Evolutionary conservation across 345 rosid genomes (phyloP), one percentile per base, ranked within the genome.

Genomic region (Physaria fendleri): DNA sequence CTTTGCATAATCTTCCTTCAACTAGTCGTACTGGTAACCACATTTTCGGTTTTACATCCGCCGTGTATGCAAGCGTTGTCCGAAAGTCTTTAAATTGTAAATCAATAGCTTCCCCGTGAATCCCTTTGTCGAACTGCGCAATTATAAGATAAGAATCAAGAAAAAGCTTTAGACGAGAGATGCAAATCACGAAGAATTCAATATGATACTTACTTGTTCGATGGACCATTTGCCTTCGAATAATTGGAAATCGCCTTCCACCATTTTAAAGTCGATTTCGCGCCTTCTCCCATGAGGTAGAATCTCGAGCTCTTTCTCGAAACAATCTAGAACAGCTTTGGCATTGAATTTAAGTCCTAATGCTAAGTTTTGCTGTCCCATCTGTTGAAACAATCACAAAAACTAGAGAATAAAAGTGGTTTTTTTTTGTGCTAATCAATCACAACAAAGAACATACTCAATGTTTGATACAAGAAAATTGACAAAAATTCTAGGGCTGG

Each of bases 171-270:
- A 0, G 18, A 29, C 27, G 38, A 21, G 16, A 22, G 2, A 2
- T 24, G 23, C 14, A 34, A 12, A 17, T 4, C n/a, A 21, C 10
- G 25, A n/a, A 2, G 8, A 12, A 5, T 14, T 49, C 16, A 2
- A 20, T 29, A 24, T 27, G 18, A 25, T 6, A 14, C 11, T 11
- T 66, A 88, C 99, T 87, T 88, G 94, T 69, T 88, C 89, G 38
- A 92, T 81, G 2, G 85, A 81, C 98, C 98, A 92, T 56, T 82
- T 88, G 47, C 98, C 98, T 84, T 88, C 81, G 57, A 84, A 88
- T 16, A 79, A 55, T 24, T 85, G 88, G 56, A 92, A 92, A 75
- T 88, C 98, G 10, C 98, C 98, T 70, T 92, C 95, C 10, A 77
- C 76, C 98, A 92, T 88, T 69, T 82, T 84, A 59, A 88, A 92